These are phyloP conservation scores for Sclerotinia sclerotiorum DNA, from an alignment of 2,329 filamentous ascomycete genomes.

Conservation along the genomic window DNA sequence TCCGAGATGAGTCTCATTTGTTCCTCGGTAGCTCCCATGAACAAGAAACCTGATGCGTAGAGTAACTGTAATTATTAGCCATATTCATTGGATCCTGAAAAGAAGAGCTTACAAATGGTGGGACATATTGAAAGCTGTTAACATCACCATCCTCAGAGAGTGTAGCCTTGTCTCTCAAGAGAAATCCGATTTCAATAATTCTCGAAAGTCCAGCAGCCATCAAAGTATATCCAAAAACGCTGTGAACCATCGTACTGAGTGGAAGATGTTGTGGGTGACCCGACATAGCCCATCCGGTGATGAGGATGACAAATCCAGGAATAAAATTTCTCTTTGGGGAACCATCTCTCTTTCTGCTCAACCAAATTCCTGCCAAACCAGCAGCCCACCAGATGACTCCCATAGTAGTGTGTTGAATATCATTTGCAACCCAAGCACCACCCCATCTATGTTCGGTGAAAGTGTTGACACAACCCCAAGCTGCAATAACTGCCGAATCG, in stretches of 20 bases:
- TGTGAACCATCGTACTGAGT: slow-evolving; percentile 84
- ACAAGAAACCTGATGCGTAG: slow-evolving; percentile 89
- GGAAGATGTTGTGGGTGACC: slow-evolving; percentile 81
- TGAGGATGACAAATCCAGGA: slow-evolving; percentile 82
- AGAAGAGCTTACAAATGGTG: slow-evolving; percentile 62
- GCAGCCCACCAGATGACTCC: slow-evolving; percentile 99
- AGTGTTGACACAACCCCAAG: slow-evolving; percentile 96
- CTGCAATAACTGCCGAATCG: slow-evolving; percentile 84
- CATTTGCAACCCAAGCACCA: slow-evolving; percentile 81
- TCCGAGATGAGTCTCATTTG: slow-evolving; percentile 79
- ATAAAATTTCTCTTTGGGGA: slow-evolving; percentile 89
- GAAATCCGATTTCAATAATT: slow-evolving; percentile 88
- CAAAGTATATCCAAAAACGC: slow-evolving; percentile 88
- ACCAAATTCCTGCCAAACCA: slow-evolving; percentile 86
- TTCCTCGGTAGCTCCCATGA: slow-evolving; percentile 97
- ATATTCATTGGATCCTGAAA: slow-evolving; percentile 19
- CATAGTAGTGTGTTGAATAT: slow-evolving; percentile 98
- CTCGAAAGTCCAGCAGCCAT: slow-evolving; percentile 85
- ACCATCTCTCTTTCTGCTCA: slow-evolving; percentile 80
- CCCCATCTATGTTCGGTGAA: slow-evolving; percentile 98
- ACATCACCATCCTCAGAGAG: slow-evolving; percentile 67
- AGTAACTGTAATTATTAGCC: slow-evolving; percentile 61
- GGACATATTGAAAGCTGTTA: slow-evolving; percentile 71
- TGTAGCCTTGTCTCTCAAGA: slow-evolving; percentile 70
- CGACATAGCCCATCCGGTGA: slow-evolving; percentile 96